A percentile compares a stretch with the other conserved stretches of the same genome.
phyloP scores from a whole-genome alignment of 176 grass and related monocot genomes.

The Oropetium thomaeum region DNA sequence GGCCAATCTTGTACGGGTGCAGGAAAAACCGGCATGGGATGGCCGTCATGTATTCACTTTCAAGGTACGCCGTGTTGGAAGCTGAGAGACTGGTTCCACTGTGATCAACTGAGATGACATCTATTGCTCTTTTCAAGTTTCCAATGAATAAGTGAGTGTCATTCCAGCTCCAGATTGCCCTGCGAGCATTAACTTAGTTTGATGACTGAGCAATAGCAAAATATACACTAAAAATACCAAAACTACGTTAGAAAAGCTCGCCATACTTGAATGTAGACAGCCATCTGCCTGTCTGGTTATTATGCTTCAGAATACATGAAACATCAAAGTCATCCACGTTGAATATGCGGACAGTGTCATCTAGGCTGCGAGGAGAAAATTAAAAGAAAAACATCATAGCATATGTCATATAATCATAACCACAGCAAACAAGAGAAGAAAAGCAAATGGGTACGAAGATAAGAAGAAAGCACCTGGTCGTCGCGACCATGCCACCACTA shows the following conservation, averaged over 20 bases:
- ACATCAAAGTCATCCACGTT: conserved; percentile 33
- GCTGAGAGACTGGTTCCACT: conserved; percentile 1
- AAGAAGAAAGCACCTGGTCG: conserved; percentile 63
- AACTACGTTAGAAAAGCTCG: neutral
- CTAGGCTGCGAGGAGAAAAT: conserved; percentile 40
- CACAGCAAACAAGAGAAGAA: neutral
- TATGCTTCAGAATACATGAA: conserved; percentile 26
- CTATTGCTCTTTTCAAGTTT: conserved; percentile 55
- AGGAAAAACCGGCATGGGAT: conserved; percentile 44
- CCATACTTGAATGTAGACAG: conserved; percentile 65
- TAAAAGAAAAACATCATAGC: neutral
- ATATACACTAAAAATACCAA: neutral
- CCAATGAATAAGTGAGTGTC: conserved; percentile 45
- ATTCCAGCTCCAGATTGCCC: conserved; percentile 77
- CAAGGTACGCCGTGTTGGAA: neutral
- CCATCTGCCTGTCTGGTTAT: conserved; percentile 55
- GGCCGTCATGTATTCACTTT: conserved; percentile 49
- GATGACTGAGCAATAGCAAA: neutral
- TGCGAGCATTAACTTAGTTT: conserved; percentile 21
- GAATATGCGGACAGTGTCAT: conserved; percentile 52
- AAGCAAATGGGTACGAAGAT: conserved; percentile 8
- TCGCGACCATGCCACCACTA: conserved; percentile 57
- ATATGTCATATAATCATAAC: neutral
- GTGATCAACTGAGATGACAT: conserved; percentile 40
- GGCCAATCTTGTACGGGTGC: conserved; percentile 47